Evolutionary conservation across 2,329 filamentous ascomycete genomes (phyloP), one percentile per base, ranked within the genome.

Genomic region (Neopestalotiopsis clavispora): DNA sequence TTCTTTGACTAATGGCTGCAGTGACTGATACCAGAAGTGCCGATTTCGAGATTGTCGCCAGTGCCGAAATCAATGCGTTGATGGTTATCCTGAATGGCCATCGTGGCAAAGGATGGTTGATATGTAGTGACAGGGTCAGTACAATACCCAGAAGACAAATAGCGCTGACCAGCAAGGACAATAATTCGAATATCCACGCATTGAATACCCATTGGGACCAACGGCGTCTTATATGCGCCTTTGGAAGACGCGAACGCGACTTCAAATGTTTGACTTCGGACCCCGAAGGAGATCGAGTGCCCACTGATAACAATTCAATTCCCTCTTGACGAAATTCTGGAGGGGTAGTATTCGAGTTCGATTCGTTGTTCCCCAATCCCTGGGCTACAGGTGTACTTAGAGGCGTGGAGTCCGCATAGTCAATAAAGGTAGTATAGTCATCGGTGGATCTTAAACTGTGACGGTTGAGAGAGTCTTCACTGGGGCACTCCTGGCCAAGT

Each of bases 181-280:
- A 32, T 0, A 61, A 34, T 23, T 34, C 59, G 59, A 61, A 61
- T 7, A 40, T 14, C 59, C 59, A 61, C 32, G 28, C 28, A 61
- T 61, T 40, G 59, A 61, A 10, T 61, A 40, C 13, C 59, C 59
- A 61, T 61, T 61, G 59, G 32, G 23, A 61, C 59, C 23, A 38
- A n/a, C 30, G 58, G 4, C 28, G 56, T 5, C 20, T 58, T 0
- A 23, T 2, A 30, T 30, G 2, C 9, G 12, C n/a, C 10, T 58
- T 58, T 4, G 56, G 12, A 30, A 58, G 56, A 30, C 13, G n/a
- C 7, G 28, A 5, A 30, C 20, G 56, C 28, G n/a, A n/a, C n/a
- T n/a, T n/a, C n/a, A n/a, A n/a, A n/a, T n/a, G n/a, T n/a, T n/a
- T n/a, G n/a, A n/a, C n/a, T n/a, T n/a, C n/a, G n/a, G n/a, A n/a